Evolutionary conservation across 345 rosid genomes (phyloP).

Genomic region (Cardamine occulta): DNA sequence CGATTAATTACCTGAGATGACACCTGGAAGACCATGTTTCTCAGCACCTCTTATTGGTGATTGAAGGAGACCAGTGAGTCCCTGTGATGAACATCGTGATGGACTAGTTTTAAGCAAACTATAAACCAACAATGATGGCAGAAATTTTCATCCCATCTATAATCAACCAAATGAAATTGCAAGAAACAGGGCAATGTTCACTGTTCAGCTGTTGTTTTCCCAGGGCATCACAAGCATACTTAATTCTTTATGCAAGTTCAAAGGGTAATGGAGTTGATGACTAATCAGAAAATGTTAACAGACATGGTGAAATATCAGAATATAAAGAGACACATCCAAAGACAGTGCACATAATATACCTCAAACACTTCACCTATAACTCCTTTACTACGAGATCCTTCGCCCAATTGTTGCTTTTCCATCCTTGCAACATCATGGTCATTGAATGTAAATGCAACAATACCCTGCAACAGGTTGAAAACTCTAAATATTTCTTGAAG

Average conservation of each 20-base stretch:
- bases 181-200: not conserved
- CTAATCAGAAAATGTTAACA: not conserved
- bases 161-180: slow-evolving; percentile 16
- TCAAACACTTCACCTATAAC: slow-evolving; percentile 90
- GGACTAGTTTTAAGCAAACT: slow-evolving; percentile 2
- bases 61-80: slow-evolving; percentile 94
- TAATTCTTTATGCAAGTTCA: slow-evolving; percentile 25
- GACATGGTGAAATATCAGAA: slow-evolving; percentile 5
- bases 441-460: slow-evolving; percentile 92
- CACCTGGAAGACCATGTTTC: slow-evolving; percentile 94
- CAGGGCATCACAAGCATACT: slow-evolving; percentile 16
- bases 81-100: slow-evolving; percentile 51
- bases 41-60: slow-evolving; percentile 90
- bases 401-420: slow-evolving; percentile 76
- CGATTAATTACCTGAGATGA: slow-evolving; percentile 72
- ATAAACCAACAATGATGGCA: not conserved
- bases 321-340: not conserved
- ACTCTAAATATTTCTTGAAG: slow-evolving; percentile 21
- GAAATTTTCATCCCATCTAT: slow-evolving; percentile 21
- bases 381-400: slow-evolving; percentile 80
- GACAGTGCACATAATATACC: slow-evolving; percentile 50
- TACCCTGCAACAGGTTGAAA: slow-evolving; percentile 60
- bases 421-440: slow-evolving; percentile 83
- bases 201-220: not conserved
- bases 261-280: not conserved